Percentiles rank a stretch among this genome's conserved stretches.
These are phyloP conservation scores for Xylaria sp. DNA, from an alignment of 2,329 filamentous ascomycete genomes.

Conservation along the genomic window DNA sequence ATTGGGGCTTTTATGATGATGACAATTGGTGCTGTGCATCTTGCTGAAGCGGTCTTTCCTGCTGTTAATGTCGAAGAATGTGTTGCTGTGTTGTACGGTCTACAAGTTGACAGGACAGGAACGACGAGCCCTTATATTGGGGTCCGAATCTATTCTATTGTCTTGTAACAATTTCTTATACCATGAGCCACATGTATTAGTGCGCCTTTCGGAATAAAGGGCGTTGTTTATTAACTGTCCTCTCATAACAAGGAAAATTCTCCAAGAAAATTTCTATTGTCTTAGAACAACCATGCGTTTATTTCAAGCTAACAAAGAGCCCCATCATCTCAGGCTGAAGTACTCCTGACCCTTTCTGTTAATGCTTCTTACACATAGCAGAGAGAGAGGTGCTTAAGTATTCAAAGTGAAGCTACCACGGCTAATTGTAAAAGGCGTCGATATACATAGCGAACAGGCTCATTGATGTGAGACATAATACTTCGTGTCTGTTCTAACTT, in stretches of 20 bases:
- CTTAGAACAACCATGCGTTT: no score
- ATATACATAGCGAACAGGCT: neutral
- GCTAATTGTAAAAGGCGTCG: neutral
- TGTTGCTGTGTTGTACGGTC: neutral
- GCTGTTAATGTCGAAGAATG: neutral
- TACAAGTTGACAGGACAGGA: neutral
- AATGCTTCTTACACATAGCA: neutral
- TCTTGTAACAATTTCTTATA: neutral
- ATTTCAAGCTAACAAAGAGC: neutral
- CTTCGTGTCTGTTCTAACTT: neutral
- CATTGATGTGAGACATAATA: neutral
- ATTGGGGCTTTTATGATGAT: neutral
- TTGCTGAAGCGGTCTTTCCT: no score
- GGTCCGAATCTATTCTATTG: neutral
- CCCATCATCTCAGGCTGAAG: neutral
- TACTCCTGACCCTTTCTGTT: neutral
- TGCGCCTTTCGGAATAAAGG: neutral
- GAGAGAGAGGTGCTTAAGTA: neutral
- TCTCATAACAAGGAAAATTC: neutral
- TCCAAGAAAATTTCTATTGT: neutral
- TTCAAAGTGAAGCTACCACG: no score
- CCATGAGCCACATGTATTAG: neutral
- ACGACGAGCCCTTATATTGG: neutral
- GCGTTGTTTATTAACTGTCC: neutral
- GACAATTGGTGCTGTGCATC: neutral